Percentiles rank a stretch among this genome's conserved stretches.
These are phyloP conservation scores for Coniochaeta sp. DNA, from an alignment of 2,329 filamentous ascomycete genomes.

Conservation along the genomic window DNA sequence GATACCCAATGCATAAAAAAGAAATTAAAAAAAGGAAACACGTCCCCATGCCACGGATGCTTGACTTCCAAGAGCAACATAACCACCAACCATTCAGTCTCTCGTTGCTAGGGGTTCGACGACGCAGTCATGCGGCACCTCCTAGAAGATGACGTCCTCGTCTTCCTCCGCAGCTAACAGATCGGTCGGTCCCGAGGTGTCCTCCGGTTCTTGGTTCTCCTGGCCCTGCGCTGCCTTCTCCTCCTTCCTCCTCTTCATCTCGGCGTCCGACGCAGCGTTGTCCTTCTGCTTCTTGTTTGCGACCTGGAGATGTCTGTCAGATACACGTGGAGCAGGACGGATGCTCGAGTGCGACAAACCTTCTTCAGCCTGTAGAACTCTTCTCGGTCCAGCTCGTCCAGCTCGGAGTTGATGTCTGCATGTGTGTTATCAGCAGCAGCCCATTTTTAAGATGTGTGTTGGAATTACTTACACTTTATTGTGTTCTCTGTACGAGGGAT, in stretches of 20 bases:
- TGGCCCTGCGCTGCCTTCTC: slow-evolving; percentile 28
- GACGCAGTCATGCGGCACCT: neutral
- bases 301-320: slow-evolving; percentile 36
- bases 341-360: slow-evolving; percentile 18
- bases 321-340: neutral
- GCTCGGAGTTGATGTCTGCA: slow-evolving; percentile 88
- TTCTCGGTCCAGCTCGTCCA: slow-evolving; percentile 94
- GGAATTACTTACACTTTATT: slow-evolving; percentile 70
- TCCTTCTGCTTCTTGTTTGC: slow-evolving; percentile 79
- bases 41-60: slow-evolving; percentile 4
- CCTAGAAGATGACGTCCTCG: slow-evolving; percentile 77
- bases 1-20: slow-evolving; percentile 14
- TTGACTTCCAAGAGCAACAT: slow-evolving; percentile 4
- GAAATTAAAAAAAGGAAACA: too few relatives aligned
- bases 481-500: slow-evolving; percentile 98
- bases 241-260: slow-evolving; percentile 67
- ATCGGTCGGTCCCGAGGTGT: slow-evolving; percentile 45
- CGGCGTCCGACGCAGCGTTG: slow-evolving; percentile 62
- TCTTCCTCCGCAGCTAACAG: slow-evolving; percentile 71
- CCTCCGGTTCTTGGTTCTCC: slow-evolving; percentile 29
- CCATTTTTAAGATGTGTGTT: too few relatives aligned
- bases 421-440: slow-evolving; percentile 3
- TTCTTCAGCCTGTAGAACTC: slow-evolving; percentile 98
- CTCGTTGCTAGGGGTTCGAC: neutral
- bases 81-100: neutral